Conservation (phyloP, 805 yeast genomes). For the Lipomyces yamanashiensis region DNA sequence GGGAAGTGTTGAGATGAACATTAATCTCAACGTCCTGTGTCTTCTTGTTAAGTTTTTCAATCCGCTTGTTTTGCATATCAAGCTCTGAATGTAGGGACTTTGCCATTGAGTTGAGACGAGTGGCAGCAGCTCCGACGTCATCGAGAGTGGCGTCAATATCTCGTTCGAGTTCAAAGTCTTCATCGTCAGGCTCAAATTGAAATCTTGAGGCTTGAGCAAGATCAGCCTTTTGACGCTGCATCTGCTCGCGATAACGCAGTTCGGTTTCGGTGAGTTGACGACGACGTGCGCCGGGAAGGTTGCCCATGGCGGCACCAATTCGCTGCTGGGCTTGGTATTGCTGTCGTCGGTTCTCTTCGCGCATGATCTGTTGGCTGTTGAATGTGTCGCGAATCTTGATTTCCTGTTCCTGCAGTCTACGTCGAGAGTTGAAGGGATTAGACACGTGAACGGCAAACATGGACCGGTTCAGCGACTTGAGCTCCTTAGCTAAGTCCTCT, state of each 20-base stretch:
- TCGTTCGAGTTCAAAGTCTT: slow-evolving; percentile 89
- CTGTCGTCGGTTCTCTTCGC: slow-evolving; percentile 63
- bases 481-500: slow-evolving; percentile 77
- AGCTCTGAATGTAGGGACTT: slow-evolving; percentile 75
- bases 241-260: slow-evolving; percentile 39
- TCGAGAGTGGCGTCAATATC: slow-evolving; percentile 84
- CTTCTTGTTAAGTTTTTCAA: slow-evolving; percentile 77
- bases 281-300: slow-evolving; percentile 36
- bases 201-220: slow-evolving; percentile 66
- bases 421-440: slow-evolving; percentile 87
- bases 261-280: slow-evolving; percentile 33
- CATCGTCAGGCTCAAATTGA: slow-evolving; percentile 86
- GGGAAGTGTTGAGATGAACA: slow-evolving; percentile 74
- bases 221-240: slow-evolving; percentile 58
- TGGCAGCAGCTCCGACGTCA: slow-evolving; percentile 70
- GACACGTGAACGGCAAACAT: slow-evolving; percentile 78
- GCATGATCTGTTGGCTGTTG: slow-evolving; percentile 62
- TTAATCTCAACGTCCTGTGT: slow-evolving; percentile 84
- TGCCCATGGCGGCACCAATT: slow-evolving; percentile 55
- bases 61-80: slow-evolving; percentile 72
- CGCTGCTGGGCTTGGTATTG: slow-evolving; percentile 71
- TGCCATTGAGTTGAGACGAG: slow-evolving; percentile 74
- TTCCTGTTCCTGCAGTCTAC: slow-evolving; percentile 75
- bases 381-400: slow-evolving; percentile 65
- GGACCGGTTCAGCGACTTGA: slow-evolving; percentile 77